These are phyloP conservation scores for grape (Vitis vinifera) DNA, from an alignment of 164 flowering plant species.

Conservation along the genomic window DNA sequence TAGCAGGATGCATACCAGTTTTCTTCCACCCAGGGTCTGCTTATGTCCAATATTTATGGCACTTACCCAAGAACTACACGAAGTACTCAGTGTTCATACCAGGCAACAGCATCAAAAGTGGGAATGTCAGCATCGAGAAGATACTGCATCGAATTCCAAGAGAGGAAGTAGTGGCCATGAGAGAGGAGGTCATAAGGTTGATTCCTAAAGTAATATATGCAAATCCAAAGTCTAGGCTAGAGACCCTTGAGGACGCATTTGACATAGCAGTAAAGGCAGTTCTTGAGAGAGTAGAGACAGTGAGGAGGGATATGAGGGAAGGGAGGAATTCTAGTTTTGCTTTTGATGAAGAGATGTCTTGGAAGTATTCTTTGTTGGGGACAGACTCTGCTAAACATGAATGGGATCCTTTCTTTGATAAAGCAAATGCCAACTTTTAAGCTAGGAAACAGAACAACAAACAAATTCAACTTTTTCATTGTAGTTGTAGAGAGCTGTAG, in stretches of 20 bases:
- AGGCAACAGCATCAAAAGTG: constrained; percentile 30
- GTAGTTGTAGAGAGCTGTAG: no score
- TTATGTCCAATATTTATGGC: constrained; percentile 74
- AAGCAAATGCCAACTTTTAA: not conserved
- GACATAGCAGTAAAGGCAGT: constrained; percentile 60
- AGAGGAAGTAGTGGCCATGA: constrained; percentile 42
- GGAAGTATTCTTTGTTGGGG: constrained; percentile 64
- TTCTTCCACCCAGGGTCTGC: constrained; percentile 81
- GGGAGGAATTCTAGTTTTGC: constrained; percentile 22
- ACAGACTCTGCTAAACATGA: constrained; percentile 39
- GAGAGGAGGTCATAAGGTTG: constrained; percentile 56
- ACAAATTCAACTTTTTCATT: no score
- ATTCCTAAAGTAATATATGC: constrained; percentile 67
- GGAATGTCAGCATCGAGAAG: constrained; percentile 43
- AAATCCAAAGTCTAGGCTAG: constrained; percentile 51
- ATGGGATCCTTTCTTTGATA: constrained; percentile 63
- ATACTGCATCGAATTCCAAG: constrained; percentile 31
- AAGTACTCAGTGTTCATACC: constrained; percentile 67
- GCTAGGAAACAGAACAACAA: no score
- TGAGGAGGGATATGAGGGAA: constrained; percentile 31
- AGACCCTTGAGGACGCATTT: constrained; percentile 65
- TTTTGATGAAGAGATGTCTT: constrained; percentile 35
- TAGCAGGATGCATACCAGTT: constrained; percentile 82
- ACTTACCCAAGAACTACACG: constrained; percentile 47
- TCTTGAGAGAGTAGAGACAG: constrained; percentile 42